Evolutionary conservation across 768 basidiomycete species (phyloP).

Genomic region (Inosperma sp.): DNA sequence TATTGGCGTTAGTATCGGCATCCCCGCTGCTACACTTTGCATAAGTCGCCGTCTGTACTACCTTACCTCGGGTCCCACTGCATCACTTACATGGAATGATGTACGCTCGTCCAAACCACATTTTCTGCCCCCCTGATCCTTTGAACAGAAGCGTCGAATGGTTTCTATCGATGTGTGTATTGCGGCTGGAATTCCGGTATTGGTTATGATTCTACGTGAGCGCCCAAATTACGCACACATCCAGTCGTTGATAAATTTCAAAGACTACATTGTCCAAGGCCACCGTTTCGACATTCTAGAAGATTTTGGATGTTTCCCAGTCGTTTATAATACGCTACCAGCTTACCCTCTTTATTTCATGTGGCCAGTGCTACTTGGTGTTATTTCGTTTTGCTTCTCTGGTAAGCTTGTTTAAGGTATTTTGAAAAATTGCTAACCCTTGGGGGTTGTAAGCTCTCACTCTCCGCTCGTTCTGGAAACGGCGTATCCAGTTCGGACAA

Average conservation of each 20-base stretch:
- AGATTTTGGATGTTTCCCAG: slow-evolving; percentile 39
- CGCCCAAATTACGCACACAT: slow-evolving; percentile 11
- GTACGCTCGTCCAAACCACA: slow-evolving; percentile 22
- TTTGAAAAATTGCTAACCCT: background rate
- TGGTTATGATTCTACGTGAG: slow-evolving; percentile 45
- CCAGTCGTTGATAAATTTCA: background rate
- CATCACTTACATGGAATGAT: slow-evolving; percentile 30
- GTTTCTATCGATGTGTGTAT: slow-evolving; percentile 35
- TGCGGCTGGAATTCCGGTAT: slow-evolving; percentile 42
- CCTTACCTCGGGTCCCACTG: slow-evolving; percentile 32
- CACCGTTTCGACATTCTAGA: slow-evolving; percentile 48
- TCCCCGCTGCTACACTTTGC: slow-evolving; percentile 47
- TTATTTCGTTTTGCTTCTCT: slow-evolving; percentile 3
- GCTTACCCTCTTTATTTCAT: slow-evolving; percentile 33
- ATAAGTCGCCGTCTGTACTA: slow-evolving; percentile 48
- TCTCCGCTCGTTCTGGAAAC: slow-evolving; percentile 37
- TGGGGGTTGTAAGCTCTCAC: slow-evolving; percentile 20
- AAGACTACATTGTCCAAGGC: slow-evolving; percentile 45
- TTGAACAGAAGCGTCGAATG: slow-evolving; percentile 32
- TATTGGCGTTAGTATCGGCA: slow-evolving; percentile 40
- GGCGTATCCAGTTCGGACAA: slow-evolving; percentile 46
- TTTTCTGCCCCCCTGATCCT: background rate
- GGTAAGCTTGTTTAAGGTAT: background rate
- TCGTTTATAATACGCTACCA: slow-evolving; percentile 30
- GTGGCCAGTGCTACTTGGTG: slow-evolving; percentile 30